Evolutionary conservation across 106 monocot species (phyloP).

Genomic region (Hemerocallis citrina): DNA sequence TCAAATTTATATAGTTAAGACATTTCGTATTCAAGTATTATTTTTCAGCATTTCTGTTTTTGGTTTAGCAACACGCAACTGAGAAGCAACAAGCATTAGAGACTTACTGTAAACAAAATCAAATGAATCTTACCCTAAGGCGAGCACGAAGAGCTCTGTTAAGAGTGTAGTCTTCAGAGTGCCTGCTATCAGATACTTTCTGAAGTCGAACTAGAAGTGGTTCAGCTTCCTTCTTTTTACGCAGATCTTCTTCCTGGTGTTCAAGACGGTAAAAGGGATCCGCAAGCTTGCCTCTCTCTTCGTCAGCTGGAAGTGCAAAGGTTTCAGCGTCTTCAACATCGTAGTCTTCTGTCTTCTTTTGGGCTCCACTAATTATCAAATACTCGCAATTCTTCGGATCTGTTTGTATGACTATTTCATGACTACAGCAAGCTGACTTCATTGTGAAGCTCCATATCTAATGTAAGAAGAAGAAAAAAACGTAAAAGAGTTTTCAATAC

Average conservation of each 20-base stretch:
- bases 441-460: conserved; percentile 99
- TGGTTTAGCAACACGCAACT: not conserved
- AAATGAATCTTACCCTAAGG: conserved; percentile 44
- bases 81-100: not conserved
- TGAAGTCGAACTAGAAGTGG: conserved; percentile 84
- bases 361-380: conserved; percentile 88
- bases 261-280: conserved; percentile 97
- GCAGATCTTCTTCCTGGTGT: conserved; percentile 83
- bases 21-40: not conserved
- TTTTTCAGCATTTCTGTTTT: not conserved
- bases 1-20: no score
- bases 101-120: not conserved
- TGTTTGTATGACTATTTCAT: conserved; percentile 88
- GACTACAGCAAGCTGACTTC: conserved; percentile 92
- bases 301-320: conserved; percentile 80
- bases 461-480: not conserved
- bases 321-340: conserved; percentile 96
- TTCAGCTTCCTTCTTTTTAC: conserved; percentile 95
- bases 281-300: conserved; percentile 83
- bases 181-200: conserved; percentile 72
- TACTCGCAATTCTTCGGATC: conserved; percentile 94
- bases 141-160: conserved; percentile 81
- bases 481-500: no score
- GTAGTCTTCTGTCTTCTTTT: conserved; percentile 78
- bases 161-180: conserved; percentile 74